These are phyloP conservation scores for Neofusicoccum laricinum DNA, from an alignment of 2,329 filamentous ascomycete genomes.

Conservation along the genomic window DNA sequence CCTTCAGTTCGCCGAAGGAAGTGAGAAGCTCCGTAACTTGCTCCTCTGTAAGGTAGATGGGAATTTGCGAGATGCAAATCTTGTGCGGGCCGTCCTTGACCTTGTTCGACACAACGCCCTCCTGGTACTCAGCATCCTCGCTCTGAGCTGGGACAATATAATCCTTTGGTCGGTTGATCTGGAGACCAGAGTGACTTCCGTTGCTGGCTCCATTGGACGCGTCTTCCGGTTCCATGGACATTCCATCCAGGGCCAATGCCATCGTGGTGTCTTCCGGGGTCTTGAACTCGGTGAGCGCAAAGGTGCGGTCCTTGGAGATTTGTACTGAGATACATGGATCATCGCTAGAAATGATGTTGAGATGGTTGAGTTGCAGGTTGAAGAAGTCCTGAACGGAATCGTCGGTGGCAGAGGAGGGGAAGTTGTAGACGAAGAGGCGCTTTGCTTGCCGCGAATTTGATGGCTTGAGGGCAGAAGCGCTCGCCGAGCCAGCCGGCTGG, in stretches of 20 bases:
- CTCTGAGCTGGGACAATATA: slow-evolving; percentile 86
- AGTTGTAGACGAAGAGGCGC: slow-evolving; percentile 82
- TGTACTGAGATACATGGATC: slow-evolving; percentile 86
- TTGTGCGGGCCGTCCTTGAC: slow-evolving; percentile 95
- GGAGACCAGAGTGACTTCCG: slow-evolving; percentile 58
- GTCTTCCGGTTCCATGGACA: slow-evolving; percentile 76
- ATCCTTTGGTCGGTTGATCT: slow-evolving; percentile 87
- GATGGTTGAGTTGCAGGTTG: slow-evolving; percentile 93
- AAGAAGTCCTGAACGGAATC: slow-evolving; percentile 81
- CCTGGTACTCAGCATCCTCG: slow-evolving; percentile 70
- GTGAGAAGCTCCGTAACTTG: slow-evolving; percentile 87
- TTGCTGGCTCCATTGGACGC: slow-evolving; percentile 52
- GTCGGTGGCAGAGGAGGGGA: slow-evolving; percentile 70
- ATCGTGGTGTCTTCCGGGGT: slow-evolving; percentile 84
- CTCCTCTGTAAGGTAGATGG: slow-evolving; percentile 81
- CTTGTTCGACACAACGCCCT: slow-evolving; percentile 71
- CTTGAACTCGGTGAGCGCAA: slow-evolving; percentile 90
- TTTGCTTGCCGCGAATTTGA: slow-evolving; percentile 92
- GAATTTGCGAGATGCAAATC: slow-evolving; percentile 87
- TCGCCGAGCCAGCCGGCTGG: slow-evolving; percentile 70
- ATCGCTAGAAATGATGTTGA: slow-evolving; percentile 80
- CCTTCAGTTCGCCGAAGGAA: slow-evolving; percentile 89
- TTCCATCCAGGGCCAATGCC: slow-evolving; percentile 84
- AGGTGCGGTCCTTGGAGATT: slow-evolving; percentile 72
- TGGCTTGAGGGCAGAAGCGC: slow-evolving; percentile 80